Conservation (phyloP, 805 yeast genomes). For the Myxozyma udenii region DNA sequence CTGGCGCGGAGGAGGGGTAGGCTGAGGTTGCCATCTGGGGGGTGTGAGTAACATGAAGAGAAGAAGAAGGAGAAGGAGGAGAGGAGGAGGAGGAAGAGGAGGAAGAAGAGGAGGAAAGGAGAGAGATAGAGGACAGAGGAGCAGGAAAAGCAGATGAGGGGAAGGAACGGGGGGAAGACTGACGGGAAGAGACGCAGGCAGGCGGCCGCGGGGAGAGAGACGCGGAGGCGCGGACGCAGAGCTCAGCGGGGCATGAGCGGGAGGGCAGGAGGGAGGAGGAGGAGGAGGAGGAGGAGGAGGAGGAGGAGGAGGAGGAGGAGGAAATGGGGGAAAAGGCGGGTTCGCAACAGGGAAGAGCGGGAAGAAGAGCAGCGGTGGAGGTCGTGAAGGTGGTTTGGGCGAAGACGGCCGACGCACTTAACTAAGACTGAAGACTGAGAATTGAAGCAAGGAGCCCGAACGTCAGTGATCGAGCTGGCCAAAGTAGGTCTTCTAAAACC, state of each 20-base stretch:
- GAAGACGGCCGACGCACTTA: neutral
- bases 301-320: neutral
- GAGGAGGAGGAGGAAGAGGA: neutral
- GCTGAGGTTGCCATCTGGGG: constrained; percentile 2
- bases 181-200: neutral
- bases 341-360: neutral
- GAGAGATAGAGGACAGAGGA: neutral
- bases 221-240: neutral
- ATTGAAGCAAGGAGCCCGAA: too few relatives aligned
- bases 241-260: neutral
- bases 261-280: constrained; percentile 1
- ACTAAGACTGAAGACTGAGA: neutral
- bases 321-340: neutral
- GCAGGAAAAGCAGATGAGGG: neutral
- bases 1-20: constrained; percentile 1
- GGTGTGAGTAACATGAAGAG: neutral
- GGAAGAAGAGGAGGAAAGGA: neutral
- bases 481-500: neutral
- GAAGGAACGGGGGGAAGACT: neutral
- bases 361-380: constrained; percentile 1
- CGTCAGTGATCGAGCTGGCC: too few relatives aligned
- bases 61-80: neutral
- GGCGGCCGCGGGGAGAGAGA: neutral
- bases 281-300: neutral
- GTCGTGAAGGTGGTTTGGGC: neutral